Evolutionary conservation across 768 basidiomycete genomes (phyloP).

Genomic region (Suillus clintonianus): DNA sequence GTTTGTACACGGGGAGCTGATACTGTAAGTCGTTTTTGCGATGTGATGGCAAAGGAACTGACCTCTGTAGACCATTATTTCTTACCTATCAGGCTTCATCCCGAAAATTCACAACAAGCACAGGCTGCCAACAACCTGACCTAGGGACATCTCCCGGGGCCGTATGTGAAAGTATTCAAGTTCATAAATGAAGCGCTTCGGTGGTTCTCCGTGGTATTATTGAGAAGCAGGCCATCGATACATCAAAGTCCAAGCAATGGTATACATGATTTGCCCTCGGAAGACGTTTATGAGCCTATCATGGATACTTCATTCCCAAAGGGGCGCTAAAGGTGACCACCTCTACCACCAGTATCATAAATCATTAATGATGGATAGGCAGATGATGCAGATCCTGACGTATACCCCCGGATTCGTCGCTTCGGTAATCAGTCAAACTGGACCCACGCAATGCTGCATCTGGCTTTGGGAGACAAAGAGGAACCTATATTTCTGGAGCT

Average conservation of each 20-base stretch:
- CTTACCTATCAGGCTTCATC: constrained; percentile 31
- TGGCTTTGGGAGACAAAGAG: constrained; percentile 25
- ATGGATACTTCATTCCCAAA: constrained; percentile 33
- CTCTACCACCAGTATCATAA: not conserved
- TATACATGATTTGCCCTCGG: constrained; percentile 29
- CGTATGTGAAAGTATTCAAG: constrained; percentile 15
- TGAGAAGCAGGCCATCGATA: constrained; percentile 1
- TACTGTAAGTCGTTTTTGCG: not conserved
- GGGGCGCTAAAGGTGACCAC: constrained; percentile 29
- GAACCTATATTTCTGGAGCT: not conserved
- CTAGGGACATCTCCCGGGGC: constrained; percentile 22
- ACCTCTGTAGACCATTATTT: constrained; percentile 18
- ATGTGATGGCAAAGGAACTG: not conserved
- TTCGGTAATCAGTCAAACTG: constrained; percentile 8
- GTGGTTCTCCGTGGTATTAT: constrained; percentile 13
- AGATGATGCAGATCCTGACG: constrained; percentile 28
- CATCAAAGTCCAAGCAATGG: constrained; percentile 19
- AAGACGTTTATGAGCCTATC: constrained; percentile 29
- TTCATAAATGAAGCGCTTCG: constrained; percentile 14
- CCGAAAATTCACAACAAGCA: constrained; percentile 32
- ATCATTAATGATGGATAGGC: constrained; percentile 17
- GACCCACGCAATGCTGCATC: constrained; percentile 20
- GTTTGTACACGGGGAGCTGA: not conserved
- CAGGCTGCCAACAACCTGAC: constrained; percentile 37
- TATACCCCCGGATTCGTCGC: constrained; percentile 32